Evolutionary conservation across 305 asterid genomes (phyloP).

Genomic region (Euphrasia arctica): DNA sequence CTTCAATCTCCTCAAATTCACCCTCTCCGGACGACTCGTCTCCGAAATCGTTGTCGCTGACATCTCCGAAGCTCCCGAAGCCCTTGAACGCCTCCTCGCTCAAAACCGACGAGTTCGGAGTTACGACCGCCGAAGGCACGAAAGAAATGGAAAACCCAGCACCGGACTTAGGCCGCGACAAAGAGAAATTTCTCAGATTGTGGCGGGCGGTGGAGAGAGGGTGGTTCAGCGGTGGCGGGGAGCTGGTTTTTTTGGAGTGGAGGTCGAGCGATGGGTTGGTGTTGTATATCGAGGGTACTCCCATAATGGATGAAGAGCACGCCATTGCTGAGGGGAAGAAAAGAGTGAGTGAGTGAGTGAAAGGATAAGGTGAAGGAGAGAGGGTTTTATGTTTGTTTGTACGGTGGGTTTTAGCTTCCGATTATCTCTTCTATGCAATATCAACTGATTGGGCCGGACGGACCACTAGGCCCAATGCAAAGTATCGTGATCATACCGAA

Average conservation of each 20-base stretch:
- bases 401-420: conserved; percentile 1
- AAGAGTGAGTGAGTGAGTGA: background rate
- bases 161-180: conserved; percentile 26
- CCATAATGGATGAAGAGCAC: conserved; percentile 47
- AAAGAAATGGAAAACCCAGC: conserved; percentile 31
- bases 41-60: conserved; percentile 38
- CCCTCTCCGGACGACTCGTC: conserved; percentile 28
- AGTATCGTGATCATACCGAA: no score
- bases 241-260: conserved; percentile 36
- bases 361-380: conserved; percentile 27
- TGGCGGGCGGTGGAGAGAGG: conserved; percentile 38
- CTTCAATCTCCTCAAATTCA: conserved; percentile 27
- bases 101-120: conserved; percentile 61
- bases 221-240: conserved; percentile 35
- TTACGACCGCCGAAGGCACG: conserved; percentile 47
- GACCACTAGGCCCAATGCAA: background rate
- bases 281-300: conserved; percentile 57
- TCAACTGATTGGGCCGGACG: background rate
- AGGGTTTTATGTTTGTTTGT: conserved; percentile 27
- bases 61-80: conserved; percentile 45
- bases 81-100: conserved; percentile 74
- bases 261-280: conserved; percentile 36
- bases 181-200: conserved; percentile 30
- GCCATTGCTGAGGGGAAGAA: conserved; percentile 34
- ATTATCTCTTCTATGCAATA: background rate